A percentile compares a stretch with the other conserved stretches of the same genome.
These are phyloP conservation scores for Strobilomyces echinocephalus DNA, from an alignment of 768 basidiomycete genomes.

Conservation along the genomic window DNA sequence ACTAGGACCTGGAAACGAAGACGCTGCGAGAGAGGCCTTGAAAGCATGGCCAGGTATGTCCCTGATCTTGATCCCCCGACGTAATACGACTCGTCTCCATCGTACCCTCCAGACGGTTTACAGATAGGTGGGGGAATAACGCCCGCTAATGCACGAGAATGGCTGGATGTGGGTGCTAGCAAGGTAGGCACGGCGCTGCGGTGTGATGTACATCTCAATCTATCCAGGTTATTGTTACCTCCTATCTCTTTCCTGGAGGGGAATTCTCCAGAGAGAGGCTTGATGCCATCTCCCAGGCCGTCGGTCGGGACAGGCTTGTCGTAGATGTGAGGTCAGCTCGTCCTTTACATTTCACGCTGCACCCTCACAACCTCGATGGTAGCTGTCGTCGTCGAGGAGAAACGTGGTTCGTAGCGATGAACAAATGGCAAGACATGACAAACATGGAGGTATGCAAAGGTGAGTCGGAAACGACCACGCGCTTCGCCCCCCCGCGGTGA, in stretches of 20 bases:
- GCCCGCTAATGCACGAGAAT: slow-evolving; percentile 70
- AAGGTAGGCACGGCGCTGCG: slow-evolving; percentile 52
- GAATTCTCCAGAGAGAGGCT: slow-evolving; percentile 76
- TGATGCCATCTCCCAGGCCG: slow-evolving; percentile 49
- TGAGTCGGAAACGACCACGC: slow-evolving; percentile 24
- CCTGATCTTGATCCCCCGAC: slow-evolving; percentile 2
- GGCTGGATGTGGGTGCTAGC: slow-evolving; percentile 86
- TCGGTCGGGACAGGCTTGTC: slow-evolving; percentile 85
- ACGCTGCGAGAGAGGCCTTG: slow-evolving; percentile 82
- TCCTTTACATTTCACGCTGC: neutral
- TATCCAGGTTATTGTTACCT: slow-evolving; percentile 91
- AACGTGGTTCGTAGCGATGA: slow-evolving; percentile 95
- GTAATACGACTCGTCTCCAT: neutral
- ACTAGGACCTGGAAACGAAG: slow-evolving; percentile 85
- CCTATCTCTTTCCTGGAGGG: slow-evolving; percentile 84
- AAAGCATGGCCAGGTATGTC: slow-evolving; percentile 71
- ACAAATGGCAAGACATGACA: slow-evolving; percentile 96
- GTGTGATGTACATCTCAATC: slow-evolving; percentile 6
- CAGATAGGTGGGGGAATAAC: slow-evolving; percentile 95
- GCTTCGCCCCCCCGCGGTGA: neutral
- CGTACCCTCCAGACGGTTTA: slow-evolving; percentile 50
- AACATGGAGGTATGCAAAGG: slow-evolving; percentile 90
- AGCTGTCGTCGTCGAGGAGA: slow-evolving; percentile 79
- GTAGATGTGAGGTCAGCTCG: slow-evolving; percentile 82
- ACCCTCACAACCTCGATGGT: neutral